phyloP scores from a whole-genome alignment of 805 yeast species.

The Candida montana region DNA sequence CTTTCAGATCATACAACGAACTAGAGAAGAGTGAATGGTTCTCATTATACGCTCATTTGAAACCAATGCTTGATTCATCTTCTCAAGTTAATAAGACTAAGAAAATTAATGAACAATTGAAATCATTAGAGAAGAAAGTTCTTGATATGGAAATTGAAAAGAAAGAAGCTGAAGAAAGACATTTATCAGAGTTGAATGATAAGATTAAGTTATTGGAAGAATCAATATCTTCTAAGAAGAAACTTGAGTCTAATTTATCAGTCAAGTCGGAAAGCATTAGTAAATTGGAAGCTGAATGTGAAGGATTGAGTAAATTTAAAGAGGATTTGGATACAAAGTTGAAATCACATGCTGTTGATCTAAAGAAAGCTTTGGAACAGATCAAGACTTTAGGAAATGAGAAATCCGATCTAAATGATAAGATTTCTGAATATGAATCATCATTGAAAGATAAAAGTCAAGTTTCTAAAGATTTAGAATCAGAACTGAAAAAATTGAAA shows the following conservation, averaged over 20 bases:
- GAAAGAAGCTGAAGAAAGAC: conserved; percentile 24
- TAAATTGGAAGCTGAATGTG: conserved; percentile 22
- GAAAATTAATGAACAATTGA: conserved; percentile 52
- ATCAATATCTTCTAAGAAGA: conserved; percentile 37
- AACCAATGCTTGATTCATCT: conserved; percentile 68
- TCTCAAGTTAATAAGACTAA: conserved; percentile 54
- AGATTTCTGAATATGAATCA: conserved; percentile 19
- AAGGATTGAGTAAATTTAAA: conserved; percentile 24
- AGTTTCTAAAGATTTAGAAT: conserved; percentile 14
- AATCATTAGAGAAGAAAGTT: conserved; percentile 42
- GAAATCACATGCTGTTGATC: conserved; percentile 22
- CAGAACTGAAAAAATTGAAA: conserved; percentile 29
- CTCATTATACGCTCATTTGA: conserved; percentile 58
- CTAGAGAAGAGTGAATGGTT: conserved; percentile 71
- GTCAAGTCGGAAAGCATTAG: conserved; percentile 22
- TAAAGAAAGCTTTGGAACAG: conserved; percentile 21
- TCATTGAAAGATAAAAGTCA: conserved; percentile 12
- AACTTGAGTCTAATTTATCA: conserved; percentile 23
- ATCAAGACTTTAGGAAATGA: conserved; percentile 20
- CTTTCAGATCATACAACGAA: conserved; percentile 48
- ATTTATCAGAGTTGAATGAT: conserved; percentile 33
- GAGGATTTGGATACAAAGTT: conserved; percentile 23
- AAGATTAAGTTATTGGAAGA: conserved; percentile 42
- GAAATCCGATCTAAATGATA: conserved; percentile 14
- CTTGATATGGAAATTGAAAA: conserved; percentile 31